phyloP scores from a whole-genome alignment of 352 stramenopile species.

The Phytophthora citricola region DNA sequence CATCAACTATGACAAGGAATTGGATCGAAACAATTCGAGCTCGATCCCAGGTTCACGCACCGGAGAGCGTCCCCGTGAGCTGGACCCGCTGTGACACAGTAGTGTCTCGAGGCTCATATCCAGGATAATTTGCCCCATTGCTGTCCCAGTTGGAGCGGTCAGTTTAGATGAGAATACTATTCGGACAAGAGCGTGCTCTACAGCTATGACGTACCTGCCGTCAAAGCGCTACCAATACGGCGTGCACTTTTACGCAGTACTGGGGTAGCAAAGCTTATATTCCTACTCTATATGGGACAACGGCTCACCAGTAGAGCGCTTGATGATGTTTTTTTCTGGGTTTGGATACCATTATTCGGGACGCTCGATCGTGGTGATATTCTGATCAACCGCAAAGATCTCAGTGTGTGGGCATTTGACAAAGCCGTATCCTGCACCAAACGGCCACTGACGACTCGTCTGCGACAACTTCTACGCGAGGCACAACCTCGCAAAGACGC shows the following conservation, averaged over 20 bases:
- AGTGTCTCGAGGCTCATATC: background rate
- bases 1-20: conserved; percentile 5
- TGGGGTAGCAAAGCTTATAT: conserved; percentile 4
- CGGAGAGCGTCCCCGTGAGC: background rate
- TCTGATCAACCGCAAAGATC: background rate
- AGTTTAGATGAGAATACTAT: conserved; percentile 16
- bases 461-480: conserved; percentile 17
- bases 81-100: conserved; percentile 14
- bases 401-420: conserved; percentile 6
- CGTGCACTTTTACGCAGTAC: conserved; percentile 8
- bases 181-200: conserved; percentile 11
- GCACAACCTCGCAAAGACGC: conserved; percentile 6
- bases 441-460: background rate
- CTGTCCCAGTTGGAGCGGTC: conserved; percentile 2
- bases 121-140: conserved; percentile 9
- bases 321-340: background rate
- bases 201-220: conserved; percentile 6
- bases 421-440: background rate
- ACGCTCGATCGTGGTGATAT: conserved; percentile 1
- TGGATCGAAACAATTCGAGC: conserved; percentile 9
- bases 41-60: conserved; percentile 10
- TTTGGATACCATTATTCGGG: background rate
- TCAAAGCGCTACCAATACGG: conserved; percentile 14
- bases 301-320: conserved; percentile 6
- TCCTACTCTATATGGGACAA: conserved; percentile 2